These are phyloP conservation scores for Sinapis alba DNA, from an alignment of 441 rosid species.

Conservation along the genomic window DNA sequence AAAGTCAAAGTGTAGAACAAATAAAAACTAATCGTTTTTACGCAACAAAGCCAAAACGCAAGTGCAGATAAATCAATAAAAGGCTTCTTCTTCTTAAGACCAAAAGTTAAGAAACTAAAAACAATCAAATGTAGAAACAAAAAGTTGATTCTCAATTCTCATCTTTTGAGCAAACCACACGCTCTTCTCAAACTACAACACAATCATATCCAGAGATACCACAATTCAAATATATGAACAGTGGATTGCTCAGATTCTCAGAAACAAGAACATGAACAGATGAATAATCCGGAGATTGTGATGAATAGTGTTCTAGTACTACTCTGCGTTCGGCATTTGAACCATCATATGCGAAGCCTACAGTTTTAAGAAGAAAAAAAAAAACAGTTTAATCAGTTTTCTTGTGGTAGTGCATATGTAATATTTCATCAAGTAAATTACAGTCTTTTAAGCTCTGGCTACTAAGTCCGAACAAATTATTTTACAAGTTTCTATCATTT, in stretches of 20 bases:
- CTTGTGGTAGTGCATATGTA: not conserved
- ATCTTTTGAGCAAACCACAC: conserved; percentile 11
- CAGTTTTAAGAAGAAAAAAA: not conserved
- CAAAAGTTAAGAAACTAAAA: conserved; percentile 12
- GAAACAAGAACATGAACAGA: conserved; percentile 19
- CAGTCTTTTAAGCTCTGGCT: not conserved
- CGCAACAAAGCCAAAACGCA: not conserved
- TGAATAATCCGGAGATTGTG: conserved; percentile 28
- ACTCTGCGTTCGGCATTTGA: conserved; percentile 58
- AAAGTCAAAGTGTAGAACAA: not conserved
- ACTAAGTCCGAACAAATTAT: not conserved
- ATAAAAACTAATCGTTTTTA: not conserved
- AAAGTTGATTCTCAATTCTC: conserved; percentile 14
- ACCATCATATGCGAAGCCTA: conserved; percentile 53
- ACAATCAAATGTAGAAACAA: conserved; percentile 4
- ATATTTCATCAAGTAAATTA: not conserved
- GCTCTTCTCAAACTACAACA: conserved; percentile 24
- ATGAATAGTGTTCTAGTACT: conserved; percentile 28
- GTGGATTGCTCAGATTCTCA: conserved; percentile 7
- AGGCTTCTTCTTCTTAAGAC: not conserved
- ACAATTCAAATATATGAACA: conserved; percentile 22
- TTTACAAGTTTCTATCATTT: not conserved
- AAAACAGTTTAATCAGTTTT: conserved; percentile 10
- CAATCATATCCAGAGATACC: conserved; percentile 34
- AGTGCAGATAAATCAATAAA: not conserved